Base-by-base conservation (phyloP, 2,329 filamentous ascomycete species). In the Epichloe aotearoae region DNA sequence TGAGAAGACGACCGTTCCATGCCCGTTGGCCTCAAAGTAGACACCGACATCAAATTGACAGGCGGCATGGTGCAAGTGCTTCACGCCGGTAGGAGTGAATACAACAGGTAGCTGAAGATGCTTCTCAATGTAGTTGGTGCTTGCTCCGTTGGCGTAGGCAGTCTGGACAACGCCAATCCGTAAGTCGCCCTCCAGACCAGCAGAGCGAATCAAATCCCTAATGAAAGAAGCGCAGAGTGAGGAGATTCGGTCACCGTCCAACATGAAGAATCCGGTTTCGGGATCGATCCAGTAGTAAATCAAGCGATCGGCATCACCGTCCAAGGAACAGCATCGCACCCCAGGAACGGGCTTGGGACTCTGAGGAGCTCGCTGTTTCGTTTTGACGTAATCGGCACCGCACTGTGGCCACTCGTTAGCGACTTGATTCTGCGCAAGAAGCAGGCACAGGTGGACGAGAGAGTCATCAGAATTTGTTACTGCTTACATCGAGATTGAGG, bases 1-100 rank as follows among this genome's bases (percentile, higher is more conserved):
- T 1, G 88, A 95, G 75, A 98, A 98, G 50, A 97, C 83, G 37
- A 97, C 86, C 10, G 93, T 98, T 57, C 93, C 93, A 68, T 98
- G 93, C 33, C 93, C 93, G 65, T 98, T 98, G 57, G 93, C 93
- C 73, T 98, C 93, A 62, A 98, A 98, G 73, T 98, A 98, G 49
- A 97, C 88, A 52, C 93, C 93, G 50, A 97, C 83, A 61, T 98
- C 93, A 60, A 94, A 95, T 57, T 90, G 87, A 61, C 87, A 83
- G 39, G 93, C 93, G n/a, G 88, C 93, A 64, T 97, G 93, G 70
- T 98, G 93, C 55, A 98, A 79, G 69, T 96, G 87, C 75, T 98
- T 98, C 55, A 98, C 93, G 57, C 93, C 93, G 1, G 93, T 98
- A 14, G 88, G 83, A 1, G 93, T 97, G 76, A 87, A 95, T 53